A percentile compares a stretch with the other conserved stretches of the same genome.
Conservation (phyloP, 2,329 filamentous ascomycete genomes). For the Venturia oleaginea region DNA sequence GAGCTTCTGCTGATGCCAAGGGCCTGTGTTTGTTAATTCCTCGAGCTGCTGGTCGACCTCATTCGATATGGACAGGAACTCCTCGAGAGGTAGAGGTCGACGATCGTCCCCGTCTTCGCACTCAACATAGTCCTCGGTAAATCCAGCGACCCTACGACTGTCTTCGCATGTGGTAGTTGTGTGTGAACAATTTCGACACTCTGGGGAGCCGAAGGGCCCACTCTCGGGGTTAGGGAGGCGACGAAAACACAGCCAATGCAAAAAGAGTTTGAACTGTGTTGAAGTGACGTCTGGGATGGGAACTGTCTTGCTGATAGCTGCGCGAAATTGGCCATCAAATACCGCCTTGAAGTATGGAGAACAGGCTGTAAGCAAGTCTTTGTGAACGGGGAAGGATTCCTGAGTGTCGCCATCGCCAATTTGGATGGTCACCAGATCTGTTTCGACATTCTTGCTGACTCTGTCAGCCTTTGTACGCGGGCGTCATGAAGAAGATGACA, state of each 20-base stretch:
- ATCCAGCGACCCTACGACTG: not conserved
- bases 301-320: not conserved
- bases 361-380: not conserved
- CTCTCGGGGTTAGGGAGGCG: not conserved
- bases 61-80: not conserved
- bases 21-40: not conserved
- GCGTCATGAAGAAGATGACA: not conserved
- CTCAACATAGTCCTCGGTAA: not conserved
- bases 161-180: not conserved
- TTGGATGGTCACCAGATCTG: not conserved
- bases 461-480: not conserved
- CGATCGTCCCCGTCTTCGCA: not conserved
- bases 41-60: not conserved
- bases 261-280: not conserved
- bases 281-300: not conserved
- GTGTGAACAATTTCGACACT: not conserved
- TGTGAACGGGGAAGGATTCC: not conserved
- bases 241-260: constrained; percentile 5
- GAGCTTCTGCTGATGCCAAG: not conserved
- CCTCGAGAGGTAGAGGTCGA: not conserved
- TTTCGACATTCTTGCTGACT: not conserved
- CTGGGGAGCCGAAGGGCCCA: not conserved
- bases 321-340: not conserved
- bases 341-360: constrained; percentile 7
- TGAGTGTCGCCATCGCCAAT: not conserved